Evolutionary conservation across 257 asterid genomes (phyloP).

Genomic region (Penstemon barbatus): DNA sequence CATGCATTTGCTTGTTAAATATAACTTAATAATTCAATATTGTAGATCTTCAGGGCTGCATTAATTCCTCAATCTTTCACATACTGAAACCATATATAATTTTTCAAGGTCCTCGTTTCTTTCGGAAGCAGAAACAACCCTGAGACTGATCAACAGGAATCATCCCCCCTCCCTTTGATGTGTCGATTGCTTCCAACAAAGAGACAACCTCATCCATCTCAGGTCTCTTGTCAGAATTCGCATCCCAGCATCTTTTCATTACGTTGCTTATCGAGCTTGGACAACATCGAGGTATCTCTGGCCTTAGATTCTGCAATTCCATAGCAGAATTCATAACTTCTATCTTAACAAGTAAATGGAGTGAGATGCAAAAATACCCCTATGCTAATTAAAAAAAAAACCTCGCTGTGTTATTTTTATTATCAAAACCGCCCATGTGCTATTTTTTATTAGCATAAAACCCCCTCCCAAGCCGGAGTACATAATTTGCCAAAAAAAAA

Average conservation of each 20-base stretch:
- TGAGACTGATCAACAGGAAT: slow-evolving; percentile 60
- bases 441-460: too few relatives aligned
- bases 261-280: slow-evolving; percentile 68
- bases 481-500: too few relatives aligned
- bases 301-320: slow-evolving; percentile 70
- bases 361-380: neutral
- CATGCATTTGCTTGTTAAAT: neutral
- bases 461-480: too few relatives aligned
- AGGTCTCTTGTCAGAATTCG: slow-evolving; percentile 71
- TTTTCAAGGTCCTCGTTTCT: slow-evolving; percentile 37
- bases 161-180: slow-evolving; percentile 92
- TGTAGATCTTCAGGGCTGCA: slow-evolving; percentile 18
- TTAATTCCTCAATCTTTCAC: neutral
- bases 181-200: slow-evolving; percentile 75
- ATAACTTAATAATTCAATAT: neutral
- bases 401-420: too few relatives aligned
- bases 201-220: slow-evolving; percentile 83
- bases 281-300: slow-evolving; percentile 90
- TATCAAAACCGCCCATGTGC: too few relatives aligned
- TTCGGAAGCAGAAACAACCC: slow-evolving; percentile 67
- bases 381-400: too few relatives aligned
- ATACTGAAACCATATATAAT: neutral
- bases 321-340: neutral
- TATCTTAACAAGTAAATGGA: neutral
- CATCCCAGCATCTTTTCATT: slow-evolving; percentile 90